Conservation (phyloP, 2,329 filamentous ascomycete genomes). For the Plectosphaerella sp. region DNA sequence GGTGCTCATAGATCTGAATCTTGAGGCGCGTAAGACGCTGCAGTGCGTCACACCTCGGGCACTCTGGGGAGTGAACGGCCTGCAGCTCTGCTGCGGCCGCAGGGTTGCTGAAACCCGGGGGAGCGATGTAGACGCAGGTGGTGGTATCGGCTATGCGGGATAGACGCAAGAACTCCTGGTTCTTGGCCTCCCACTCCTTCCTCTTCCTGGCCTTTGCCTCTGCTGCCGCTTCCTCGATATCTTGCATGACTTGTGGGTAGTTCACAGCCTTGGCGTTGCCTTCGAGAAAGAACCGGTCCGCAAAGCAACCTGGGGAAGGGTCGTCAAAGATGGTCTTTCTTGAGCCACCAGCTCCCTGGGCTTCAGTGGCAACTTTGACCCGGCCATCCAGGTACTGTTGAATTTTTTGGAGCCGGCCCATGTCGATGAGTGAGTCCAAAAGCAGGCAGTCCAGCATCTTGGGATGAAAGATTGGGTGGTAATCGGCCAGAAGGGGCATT, state of each 20-base stretch:
- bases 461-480: conserved; percentile 44
- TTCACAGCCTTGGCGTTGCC: conserved; percentile 8
- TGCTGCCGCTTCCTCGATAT: conserved; percentile 18
- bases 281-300: conserved; percentile 19
- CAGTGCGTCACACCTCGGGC: conserved; percentile 29
- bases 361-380: conserved; percentile 3
- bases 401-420: conserved; percentile 39
- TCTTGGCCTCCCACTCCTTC: conserved; percentile 25
- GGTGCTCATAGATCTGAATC: conserved; percentile 34
- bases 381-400: conserved; percentile 35
- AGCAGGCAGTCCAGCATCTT: conserved; percentile 51
- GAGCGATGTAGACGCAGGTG: conserved; percentile 24
- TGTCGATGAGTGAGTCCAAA: conserved; percentile 40
- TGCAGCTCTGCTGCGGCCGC: not conserved
- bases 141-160: conserved; percentile 22
- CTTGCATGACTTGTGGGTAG: conserved; percentile 11
- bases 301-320: conserved; percentile 23
- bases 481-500: conserved; percentile 45
- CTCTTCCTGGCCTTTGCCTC: conserved; percentile 17
- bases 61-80: conserved; percentile 17
- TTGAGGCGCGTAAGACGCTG: conserved; percentile 20
- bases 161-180: conserved; percentile 22
- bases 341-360: not conserved
- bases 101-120: conserved; percentile 11
- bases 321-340: conserved; percentile 42